Evolutionary conservation across 1,284 basidiomycete species (phyloP), one percentile per base, ranked within the genome.

Genomic region (Leccinum fallax): DNA sequence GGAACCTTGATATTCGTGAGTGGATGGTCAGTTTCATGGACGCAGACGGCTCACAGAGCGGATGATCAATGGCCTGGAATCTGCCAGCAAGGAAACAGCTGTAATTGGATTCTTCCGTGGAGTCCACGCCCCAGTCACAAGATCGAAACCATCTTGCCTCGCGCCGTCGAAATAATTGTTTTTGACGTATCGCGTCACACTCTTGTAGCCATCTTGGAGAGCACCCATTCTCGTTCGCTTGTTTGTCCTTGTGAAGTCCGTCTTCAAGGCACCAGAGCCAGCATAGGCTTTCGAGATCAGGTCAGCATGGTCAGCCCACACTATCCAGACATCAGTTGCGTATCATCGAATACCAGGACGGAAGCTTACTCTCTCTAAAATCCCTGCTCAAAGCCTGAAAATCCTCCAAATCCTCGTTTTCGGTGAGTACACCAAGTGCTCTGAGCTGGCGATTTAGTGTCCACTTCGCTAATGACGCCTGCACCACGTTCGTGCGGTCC

Each of bases 281-380:
- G 89, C 92, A 77, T 99, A 99, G 0, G 96, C 95, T 63, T 85
- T 88, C 2, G 95, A 91, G 65, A 99, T 93, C 57, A 84, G 82
- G 76, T 99, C 95, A 19, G 95, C 97, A 74, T 99, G 97, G 73
- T 99, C 94, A 21, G 97, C 92, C 97, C 97, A 99, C 75, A 98
- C 95, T 96, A 63, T 61, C 8, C 54, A 30, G n/a, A 56, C 10
- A 34, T 70, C 19, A 65, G 53, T 30, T 49, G 16, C 6, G 16
- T 30, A n/a, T 60, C 26, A 64, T 43, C 53, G 40, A 30, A 58
- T 9, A 19, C n/a, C 53, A 34, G 32, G n/a, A 62, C 19, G 60
- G 19, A 43, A 43, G 52, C 92, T 72, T 69, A 97, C 95, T 84
- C 75, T 95, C 92, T 72, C 97, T 86, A 80, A 97, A 96, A 64